Evolutionary conservation across 768 basidiomycete species (phyloP).

Genomic region (Boletellus ananiceps): DNA sequence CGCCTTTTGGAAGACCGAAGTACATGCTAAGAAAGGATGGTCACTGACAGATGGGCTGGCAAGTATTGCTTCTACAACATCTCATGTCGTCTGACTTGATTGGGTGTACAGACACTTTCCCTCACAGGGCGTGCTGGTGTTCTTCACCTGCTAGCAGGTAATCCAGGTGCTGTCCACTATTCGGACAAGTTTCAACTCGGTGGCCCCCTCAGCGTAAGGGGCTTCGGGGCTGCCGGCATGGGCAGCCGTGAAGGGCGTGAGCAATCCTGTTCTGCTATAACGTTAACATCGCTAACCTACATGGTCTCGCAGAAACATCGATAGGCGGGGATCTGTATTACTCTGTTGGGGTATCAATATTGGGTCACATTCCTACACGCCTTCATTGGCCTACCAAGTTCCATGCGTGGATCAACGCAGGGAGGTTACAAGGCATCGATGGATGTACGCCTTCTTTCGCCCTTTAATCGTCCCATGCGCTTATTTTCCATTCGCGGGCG

Average conservation of each 20-base stretch:
- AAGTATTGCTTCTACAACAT: conserved; percentile 4
- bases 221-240: conserved; percentile 70
- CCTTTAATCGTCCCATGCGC: background rate
- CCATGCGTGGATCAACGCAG: conserved; percentile 79
- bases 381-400: conserved; percentile 82
- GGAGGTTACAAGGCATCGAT: conserved; percentile 61
- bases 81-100: background rate
- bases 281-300: background rate
- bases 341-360: conserved; percentile 69
- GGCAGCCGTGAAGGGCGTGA: conserved; percentile 73
- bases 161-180: conserved; percentile 44
- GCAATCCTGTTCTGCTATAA: conserved; percentile 17
- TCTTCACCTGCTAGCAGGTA: conserved; percentile 55
- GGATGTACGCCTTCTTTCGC: conserved; percentile 40
- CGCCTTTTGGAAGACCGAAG: conserved; percentile 27
- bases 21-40: conserved; percentile 21
- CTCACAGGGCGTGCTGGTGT: conserved; percentile 69
- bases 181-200: conserved; percentile 91
- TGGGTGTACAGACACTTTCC: conserved; percentile 60
- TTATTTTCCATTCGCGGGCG: background rate
- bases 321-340: conserved; percentile 82
- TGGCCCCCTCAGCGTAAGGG: conserved; percentile 80
- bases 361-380: conserved; percentile 68
- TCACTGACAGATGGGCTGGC: conserved; percentile 18
- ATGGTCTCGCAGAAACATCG: conserved; percentile 59